Conservation (phyloP, 768 basidiomycete species). For the Phallus indusiatus region DNA sequence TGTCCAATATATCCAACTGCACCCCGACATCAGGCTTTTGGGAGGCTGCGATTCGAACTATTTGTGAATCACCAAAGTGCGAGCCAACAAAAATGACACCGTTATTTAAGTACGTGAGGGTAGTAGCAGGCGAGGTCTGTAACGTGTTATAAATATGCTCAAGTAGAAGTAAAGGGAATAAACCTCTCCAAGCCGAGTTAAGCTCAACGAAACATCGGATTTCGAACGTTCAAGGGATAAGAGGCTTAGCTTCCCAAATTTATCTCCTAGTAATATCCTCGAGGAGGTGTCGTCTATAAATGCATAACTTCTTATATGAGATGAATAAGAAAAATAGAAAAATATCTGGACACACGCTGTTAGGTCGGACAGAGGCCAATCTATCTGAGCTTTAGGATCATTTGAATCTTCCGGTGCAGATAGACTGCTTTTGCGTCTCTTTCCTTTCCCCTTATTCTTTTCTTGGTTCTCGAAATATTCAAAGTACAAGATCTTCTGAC, state of each 20-base stretch:
- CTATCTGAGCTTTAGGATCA: constrained; percentile 37
- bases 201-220: constrained; percentile 30
- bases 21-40: constrained; percentile 35
- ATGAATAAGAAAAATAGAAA: background rate
- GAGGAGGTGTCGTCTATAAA: constrained; percentile 35
- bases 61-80: constrained; percentile 71
- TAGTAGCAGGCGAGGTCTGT: constrained; percentile 62
- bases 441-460: constrained; percentile 36
- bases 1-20: constrained; percentile 52
- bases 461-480: constrained; percentile 40
- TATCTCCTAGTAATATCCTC: constrained; percentile 57
- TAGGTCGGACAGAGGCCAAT: constrained; percentile 73
- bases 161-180: constrained; percentile 9
- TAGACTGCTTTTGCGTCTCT: constrained; percentile 30
- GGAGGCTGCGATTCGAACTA: constrained; percentile 46
- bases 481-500: constrained; percentile 52
- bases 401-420: constrained; percentile 35
- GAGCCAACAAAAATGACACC: constrained; percentile 74
- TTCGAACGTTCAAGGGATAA: constrained; percentile 40
- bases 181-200: constrained; percentile 69
- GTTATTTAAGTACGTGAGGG: constrained; percentile 61
- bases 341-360: constrained; percentile 42
- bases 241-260: constrained; percentile 59
- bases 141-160: background rate
- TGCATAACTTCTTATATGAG: constrained; percentile 7